Conservation (phyloP, 2,329 filamentous ascomycete genomes). For the Hypocrella siamensis region DNA sequence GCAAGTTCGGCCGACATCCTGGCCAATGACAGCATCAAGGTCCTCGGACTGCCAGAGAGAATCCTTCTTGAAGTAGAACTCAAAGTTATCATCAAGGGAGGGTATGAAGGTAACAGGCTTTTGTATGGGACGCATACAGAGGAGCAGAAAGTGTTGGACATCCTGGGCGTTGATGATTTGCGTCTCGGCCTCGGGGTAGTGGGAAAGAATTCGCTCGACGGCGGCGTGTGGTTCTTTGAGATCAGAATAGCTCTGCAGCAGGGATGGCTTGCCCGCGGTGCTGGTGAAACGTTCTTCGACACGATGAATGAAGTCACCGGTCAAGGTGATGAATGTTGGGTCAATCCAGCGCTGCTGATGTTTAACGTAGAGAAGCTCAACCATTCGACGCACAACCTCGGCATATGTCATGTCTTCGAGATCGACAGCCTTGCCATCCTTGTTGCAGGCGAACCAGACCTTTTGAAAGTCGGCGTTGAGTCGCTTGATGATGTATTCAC, state of each 20-base stretch:
- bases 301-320: slow-evolving; percentile 90
- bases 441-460: slow-evolving; percentile 87
- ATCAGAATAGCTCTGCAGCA: slow-evolving; percentile 81
- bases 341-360: slow-evolving; percentile 90
- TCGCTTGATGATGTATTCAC: slow-evolving; percentile 85
- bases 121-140: slow-evolving; percentile 82
- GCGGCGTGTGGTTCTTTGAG: slow-evolving; percentile 67
- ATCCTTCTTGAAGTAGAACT: slow-evolving; percentile 99
- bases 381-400: slow-evolving; percentile 74
- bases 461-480: slow-evolving; percentile 95
- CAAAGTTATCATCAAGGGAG: slow-evolving; percentile 89
- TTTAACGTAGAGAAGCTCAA: slow-evolving; percentile 82
- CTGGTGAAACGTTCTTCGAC: slow-evolving; percentile 90
- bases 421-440: slow-evolving; percentile 64
- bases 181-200: slow-evolving; percentile 72
- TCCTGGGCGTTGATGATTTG: slow-evolving; percentile 98
- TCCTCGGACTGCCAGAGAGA: slow-evolving; percentile 99
- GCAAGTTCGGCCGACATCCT: slow-evolving; percentile 91
- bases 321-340: slow-evolving; percentile 63
- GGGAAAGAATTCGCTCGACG: slow-evolving; percentile 62
- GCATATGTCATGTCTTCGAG: slow-evolving; percentile 93
- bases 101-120: slow-evolving; percentile 97
- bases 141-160: slow-evolving; percentile 87
- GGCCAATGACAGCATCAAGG: slow-evolving; percentile 83
- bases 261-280: slow-evolving; percentile 53